Evolutionary conservation across 805 yeast genomes (phyloP).

Genomic region (Saccharomycopsis sp.): DNA sequence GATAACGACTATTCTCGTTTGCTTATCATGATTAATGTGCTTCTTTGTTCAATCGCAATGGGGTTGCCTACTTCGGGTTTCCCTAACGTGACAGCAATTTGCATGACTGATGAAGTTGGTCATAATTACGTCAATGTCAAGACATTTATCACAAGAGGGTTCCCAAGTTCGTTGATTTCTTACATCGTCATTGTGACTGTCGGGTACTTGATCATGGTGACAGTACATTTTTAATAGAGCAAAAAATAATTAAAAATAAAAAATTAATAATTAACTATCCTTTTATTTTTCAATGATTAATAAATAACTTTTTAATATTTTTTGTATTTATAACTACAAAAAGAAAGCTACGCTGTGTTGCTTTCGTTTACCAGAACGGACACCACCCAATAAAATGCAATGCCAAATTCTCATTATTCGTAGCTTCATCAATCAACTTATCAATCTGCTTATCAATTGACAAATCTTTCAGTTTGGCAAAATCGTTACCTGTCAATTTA

Average conservation of each 20-base stretch:
- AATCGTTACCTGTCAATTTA: conserved; percentile 90
- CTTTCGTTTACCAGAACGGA: conserved; percentile 75
- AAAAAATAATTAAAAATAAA: no score
- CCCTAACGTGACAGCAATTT: conserved; percentile 96
- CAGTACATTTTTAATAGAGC: neutral
- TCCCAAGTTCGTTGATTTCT: conserved; percentile 75
- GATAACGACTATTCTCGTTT: conserved; percentile 75
- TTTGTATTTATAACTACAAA: no score
- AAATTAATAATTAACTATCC: no score
- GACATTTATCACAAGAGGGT: conserved; percentile 84
- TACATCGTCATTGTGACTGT: conserved; percentile 67
- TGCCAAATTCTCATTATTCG: conserved; percentile 90
- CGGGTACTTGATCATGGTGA: conserved; percentile 60
- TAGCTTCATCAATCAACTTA: conserved; percentile 88
- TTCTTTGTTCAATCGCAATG: conserved; percentile 91
- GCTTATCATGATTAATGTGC: conserved; percentile 57
- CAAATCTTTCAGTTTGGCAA: conserved; percentile 60
- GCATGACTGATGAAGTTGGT: conserved; percentile 89
- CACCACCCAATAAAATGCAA: conserved; percentile 99
- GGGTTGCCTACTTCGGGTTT: conserved; percentile 96
- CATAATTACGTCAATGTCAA: conserved; percentile 81
- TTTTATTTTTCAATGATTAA: no score
- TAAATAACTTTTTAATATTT: neutral
- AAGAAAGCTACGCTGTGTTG: neutral
- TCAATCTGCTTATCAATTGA: conserved; percentile 90